Percentiles rank a stretch among this genome's conserved stretches.
Evolutionary conservation across 2,329 filamentous ascomycete species (phyloP).

Genomic region (Aureobasidium mangrovei): DNA sequence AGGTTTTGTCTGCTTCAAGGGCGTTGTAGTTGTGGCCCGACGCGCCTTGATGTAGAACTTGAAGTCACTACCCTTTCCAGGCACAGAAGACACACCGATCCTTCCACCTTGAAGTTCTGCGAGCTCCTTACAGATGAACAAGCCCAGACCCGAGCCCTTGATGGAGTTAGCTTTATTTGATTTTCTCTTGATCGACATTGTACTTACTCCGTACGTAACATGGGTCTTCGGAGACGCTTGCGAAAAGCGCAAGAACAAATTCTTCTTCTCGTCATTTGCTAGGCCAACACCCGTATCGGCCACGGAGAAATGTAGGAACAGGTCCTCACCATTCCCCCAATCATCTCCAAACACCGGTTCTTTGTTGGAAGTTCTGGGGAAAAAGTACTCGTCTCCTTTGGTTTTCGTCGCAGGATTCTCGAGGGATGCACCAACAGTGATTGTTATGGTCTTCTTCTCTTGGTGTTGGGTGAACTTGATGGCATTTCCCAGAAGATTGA

Average conservation of each 20-base stretch:
- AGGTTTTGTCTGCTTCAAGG: neutral
- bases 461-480: slow-evolving; percentile 39
- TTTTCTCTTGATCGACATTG: neutral
- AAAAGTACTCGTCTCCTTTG: slow-evolving; percentile 27
- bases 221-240: slow-evolving; percentile 60
- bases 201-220: slow-evolving; percentile 49
- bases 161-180: slow-evolving; percentile 43
- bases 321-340: slow-evolving; percentile 28
- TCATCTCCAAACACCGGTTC: slow-evolving; percentile 14
- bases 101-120: slow-evolving; percentile 60
- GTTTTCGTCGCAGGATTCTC: slow-evolving; percentile 26
- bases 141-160: slow-evolving; percentile 53
- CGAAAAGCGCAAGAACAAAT: slow-evolving; percentile 58
- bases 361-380: slow-evolving; percentile 19
- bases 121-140: slow-evolving; percentile 60
- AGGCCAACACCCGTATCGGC: slow-evolving; percentile 31
- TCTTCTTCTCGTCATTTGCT: slow-evolving; percentile 24
- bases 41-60: slow-evolving; percentile 57
- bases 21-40: slow-evolving; percentile 24
- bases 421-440: slow-evolving; percentile 30
- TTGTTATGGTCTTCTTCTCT: slow-evolving; percentile 28
- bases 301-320: slow-evolving; percentile 31
- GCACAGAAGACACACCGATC: slow-evolving; percentile 52
- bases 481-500: slow-evolving; percentile 32
- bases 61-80: slow-evolving; percentile 53